Evolutionary conservation across 1,284 basidiomycete genomes (phyloP).

Genomic region (Tylopilus orsonianus): DNA sequence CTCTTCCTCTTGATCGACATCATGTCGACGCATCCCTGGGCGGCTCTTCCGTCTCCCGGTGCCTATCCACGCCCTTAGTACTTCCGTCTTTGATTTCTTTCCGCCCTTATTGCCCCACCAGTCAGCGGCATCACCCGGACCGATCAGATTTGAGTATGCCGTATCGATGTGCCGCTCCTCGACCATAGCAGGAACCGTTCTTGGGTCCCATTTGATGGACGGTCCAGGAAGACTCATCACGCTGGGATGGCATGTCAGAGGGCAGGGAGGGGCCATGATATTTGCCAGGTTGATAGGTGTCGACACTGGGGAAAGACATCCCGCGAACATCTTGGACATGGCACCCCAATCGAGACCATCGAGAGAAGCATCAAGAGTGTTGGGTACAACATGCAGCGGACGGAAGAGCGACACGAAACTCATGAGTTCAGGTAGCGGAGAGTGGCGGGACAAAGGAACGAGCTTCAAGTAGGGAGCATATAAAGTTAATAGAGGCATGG

Average conservation of each 20-base stretch:
- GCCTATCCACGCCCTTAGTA: slow-evolving; percentile 45
- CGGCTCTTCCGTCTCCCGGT: slow-evolving; percentile 29
- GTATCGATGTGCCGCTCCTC: slow-evolving; percentile 41
- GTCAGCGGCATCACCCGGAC: slow-evolving; percentile 45
- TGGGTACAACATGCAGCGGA: slow-evolving; percentile 74
- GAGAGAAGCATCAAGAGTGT: slow-evolving; percentile 67
- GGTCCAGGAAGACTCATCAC: slow-evolving; percentile 14
- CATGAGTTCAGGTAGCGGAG: slow-evolving; percentile 80
- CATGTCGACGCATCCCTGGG: slow-evolving; percentile 22
- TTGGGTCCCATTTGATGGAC: slow-evolving; percentile 5
- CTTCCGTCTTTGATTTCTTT: slow-evolving; percentile 41
- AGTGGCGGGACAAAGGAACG: slow-evolving; percentile 83
- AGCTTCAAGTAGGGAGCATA: slow-evolving; percentile 46
- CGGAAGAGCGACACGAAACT: slow-evolving; percentile 77
- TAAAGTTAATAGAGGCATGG: neutral
- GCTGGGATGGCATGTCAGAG: slow-evolving; percentile 15
- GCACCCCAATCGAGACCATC: slow-evolving; percentile 68
- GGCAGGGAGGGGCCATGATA: slow-evolving; percentile 26
- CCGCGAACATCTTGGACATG: slow-evolving; percentile 65
- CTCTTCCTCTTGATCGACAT: neutral
- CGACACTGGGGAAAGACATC: slow-evolving; percentile 41
- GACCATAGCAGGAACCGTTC: neutral
- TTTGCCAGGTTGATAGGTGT: slow-evolving; percentile 5
- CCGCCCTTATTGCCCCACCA: slow-evolving; percentile 55
- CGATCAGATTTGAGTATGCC: slow-evolving; percentile 59